Evolutionary conservation across 371 early-diverging fungal species (phyloP), one percentile per base, ranked within the genome.

Genomic region (Mortierella sp.): DNA sequence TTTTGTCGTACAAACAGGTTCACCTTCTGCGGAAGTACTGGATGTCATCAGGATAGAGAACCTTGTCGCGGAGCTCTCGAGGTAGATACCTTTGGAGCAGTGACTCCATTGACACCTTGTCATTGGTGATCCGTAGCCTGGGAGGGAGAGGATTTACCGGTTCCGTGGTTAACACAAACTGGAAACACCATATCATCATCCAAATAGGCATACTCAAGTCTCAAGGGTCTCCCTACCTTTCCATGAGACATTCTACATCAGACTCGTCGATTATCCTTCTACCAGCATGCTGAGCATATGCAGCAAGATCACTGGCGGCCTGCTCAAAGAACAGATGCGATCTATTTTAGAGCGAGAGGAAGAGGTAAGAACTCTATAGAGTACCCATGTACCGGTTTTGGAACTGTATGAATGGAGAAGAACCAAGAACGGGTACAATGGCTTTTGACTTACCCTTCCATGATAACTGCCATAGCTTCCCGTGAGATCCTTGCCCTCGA

Each of bases 311-410:
- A 31, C 54, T 57, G 8, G 78, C 27, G 2, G 56, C 60, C 44
- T 78, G 78, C 37, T 78, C 78, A 54, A 78, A 72, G 48, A 78
- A 78, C 29, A 59, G 45, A 22, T 72, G 60, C 22, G 78, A 63
- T 34, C 79, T 77, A 52, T 28, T 17, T 14, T 21, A 22, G 14
- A 25, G 44, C 7, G 44, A 24, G 17, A 9, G 7, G n/a, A 24
- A 45, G 19, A n/a, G 27, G 27, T 34, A 13, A 14, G 8, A 50
- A 25, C 3, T 16, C 51, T 22, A 34, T 29, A 24, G 40, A 13
- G n/a, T 34, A 14, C 17, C 34, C 28, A 31, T 21, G 27, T 19
- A 13, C 9, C 14, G n/a, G 2, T 41, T 17, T 37, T 13, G n/a
- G n/a, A n/a, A n/a, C n/a, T n/a, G n/a, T n/a, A n/a, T n/a, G n/a